These are phyloP conservation scores for Diaporthe destruens DNA, from an alignment of 2,329 filamentous ascomycete species.

Conservation along the genomic window DNA sequence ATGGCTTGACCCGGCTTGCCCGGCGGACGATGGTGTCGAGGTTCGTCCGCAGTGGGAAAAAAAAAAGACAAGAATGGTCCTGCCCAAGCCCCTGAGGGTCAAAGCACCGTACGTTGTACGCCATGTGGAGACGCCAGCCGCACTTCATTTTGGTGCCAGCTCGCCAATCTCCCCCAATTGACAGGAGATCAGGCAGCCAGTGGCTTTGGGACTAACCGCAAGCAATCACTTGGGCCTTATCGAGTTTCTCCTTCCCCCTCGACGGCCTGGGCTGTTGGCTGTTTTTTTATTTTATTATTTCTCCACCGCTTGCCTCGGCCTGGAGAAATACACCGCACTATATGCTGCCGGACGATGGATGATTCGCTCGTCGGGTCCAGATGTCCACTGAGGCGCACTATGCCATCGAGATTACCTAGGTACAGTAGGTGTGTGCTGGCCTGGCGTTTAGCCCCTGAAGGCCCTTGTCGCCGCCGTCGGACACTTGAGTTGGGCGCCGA, in stretches of 20 bases:
- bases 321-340: neutral
- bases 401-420: conserved; percentile 11
- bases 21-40: conserved; percentile 9
- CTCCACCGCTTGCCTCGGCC: conserved; percentile 20
- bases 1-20: conserved; percentile 1
- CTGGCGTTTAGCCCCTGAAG: conserved; percentile 12
- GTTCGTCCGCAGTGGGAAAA: neutral
- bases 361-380: neutral
- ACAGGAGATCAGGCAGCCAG: conserved; percentile 14
- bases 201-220: conserved; percentile 19
- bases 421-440: neutral
- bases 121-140: conserved; percentile 30
- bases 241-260: too few relatives aligned
- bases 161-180: conserved; percentile 31
- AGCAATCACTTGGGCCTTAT: neutral
- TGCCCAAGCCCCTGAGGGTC: conserved; percentile 29
- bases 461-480: conserved; percentile 17
- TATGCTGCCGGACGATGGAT: too few relatives aligned
- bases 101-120: conserved; percentile 21
- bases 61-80: neutral
- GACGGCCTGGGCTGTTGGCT: too few relatives aligned
- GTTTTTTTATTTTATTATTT: neutral
- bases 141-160: conserved; percentile 21
- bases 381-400: neutral
- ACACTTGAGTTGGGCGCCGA: neutral